Evolutionary conservation across 768 basidiomycete species (phyloP).

Genomic region (Cyclocybe cylindracea): DNA sequence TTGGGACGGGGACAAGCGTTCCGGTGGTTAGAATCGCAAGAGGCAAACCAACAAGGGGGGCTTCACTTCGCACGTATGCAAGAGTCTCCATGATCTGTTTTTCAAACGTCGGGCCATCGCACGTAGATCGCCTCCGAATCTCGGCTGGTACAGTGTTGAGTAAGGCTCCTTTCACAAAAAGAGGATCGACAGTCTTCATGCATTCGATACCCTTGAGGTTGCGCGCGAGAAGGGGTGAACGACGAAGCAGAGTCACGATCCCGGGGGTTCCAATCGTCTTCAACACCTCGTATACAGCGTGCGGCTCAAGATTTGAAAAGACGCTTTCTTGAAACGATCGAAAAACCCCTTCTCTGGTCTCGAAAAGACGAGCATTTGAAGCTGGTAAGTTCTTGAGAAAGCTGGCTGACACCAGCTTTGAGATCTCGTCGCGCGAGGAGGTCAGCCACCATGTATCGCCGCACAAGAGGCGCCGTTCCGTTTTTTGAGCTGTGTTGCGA

Average conservation of each 20-base stretch:
- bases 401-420: slow-evolving; percentile 14
- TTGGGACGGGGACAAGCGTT: not conserved
- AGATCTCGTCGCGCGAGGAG: slow-evolving; percentile 9
- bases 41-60: slow-evolving; percentile 8
- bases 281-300: slow-evolving; percentile 19
- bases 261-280: slow-evolving; percentile 13
- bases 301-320: slow-evolving; percentile 17
- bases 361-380: slow-evolving; percentile 8
- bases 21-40: slow-evolving; percentile 2
- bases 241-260: slow-evolving; percentile 7
- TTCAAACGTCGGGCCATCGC: not conserved
- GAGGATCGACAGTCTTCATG: not conserved
- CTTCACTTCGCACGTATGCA: not conserved
- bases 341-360: not conserved
- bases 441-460: slow-evolving; percentile 9
- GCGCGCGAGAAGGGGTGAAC: not conserved
- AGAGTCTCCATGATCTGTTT: slow-evolving; percentile 2
- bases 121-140: not conserved
- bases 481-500: not conserved
- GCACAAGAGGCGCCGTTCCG: not conserved
- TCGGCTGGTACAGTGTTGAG: not conserved
- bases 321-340: slow-evolving; percentile 13
- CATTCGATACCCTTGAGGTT: not conserved
- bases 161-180: slow-evolving; percentile 1
- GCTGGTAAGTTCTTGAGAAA: slow-evolving; percentile 13